phyloP scores from a whole-genome alignment of 148 eudicot genomes.

The Rhododendron williamsianum region DNA sequence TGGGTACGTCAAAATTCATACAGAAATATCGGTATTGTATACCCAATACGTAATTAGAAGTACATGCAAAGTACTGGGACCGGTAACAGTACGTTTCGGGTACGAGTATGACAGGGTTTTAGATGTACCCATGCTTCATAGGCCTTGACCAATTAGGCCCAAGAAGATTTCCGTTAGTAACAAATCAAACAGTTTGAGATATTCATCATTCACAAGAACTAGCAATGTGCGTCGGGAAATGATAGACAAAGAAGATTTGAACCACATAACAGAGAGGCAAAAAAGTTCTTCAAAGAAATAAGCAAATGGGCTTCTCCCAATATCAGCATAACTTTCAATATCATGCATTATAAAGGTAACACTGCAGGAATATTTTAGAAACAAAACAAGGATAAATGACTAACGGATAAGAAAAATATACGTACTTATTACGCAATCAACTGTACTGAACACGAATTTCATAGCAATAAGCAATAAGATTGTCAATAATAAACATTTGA shows the following conservation, averaged over 20 bases:
- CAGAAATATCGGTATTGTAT: neutral
- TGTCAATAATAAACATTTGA: neutral
- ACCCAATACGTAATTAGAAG: neutral
- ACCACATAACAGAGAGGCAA: neutral
- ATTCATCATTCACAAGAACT: constrained; percentile 4
- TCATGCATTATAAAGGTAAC: neutral
- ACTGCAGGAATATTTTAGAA: neutral
- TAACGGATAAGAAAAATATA: neutral
- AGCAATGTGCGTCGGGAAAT: neutral
- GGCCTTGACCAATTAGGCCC: neutral
- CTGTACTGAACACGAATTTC: neutral
- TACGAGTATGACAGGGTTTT: neutral
- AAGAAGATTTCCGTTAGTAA: constrained; percentile 1
- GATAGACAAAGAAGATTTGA: neutral
- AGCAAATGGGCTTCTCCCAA: neutral
- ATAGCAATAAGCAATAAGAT: neutral
- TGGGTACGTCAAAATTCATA: neutral
- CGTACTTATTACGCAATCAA: neutral
- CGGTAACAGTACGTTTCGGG: neutral
- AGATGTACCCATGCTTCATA: neutral
- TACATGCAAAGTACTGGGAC: neutral
- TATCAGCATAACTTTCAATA: neutral
- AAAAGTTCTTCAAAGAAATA: neutral
- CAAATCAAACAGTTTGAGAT: neutral
- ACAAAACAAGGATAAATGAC: neutral